Base-by-base conservation (phyloP, 2,329 filamentous ascomycete genomes). In the Eurotiales sp. region DNA sequence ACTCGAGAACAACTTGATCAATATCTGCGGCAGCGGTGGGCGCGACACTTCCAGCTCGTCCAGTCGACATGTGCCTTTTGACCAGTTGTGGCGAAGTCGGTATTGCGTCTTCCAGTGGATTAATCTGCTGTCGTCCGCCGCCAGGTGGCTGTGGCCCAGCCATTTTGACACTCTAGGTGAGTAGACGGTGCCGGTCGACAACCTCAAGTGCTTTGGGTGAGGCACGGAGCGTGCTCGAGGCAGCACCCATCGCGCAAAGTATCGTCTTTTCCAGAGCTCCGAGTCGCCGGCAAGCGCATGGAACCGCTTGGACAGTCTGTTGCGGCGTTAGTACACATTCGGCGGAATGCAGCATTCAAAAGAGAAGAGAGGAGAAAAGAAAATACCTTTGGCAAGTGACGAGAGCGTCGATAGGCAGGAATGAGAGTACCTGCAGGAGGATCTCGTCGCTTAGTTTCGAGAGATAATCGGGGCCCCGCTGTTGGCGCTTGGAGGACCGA, bases 71-170 rank as follows among this genome's bases (percentile, higher is more conserved):
- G 82, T 84, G 0, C 92, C 93, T 55, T 79, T 82, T 1, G 87
- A 82, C 93, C 93, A 97, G 71, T 97, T 97, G 65, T 96, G 87
- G 41, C 88, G 81, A 45, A 96, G 76, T 62, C 86, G 89, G 70
- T 95, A 97, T 61, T 93, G 87, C 55, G 82, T 80, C 73, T 95
- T 95, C 91, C 91, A 96, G 63, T 93, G 82, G 42, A 81, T 84
- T 17, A 71, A 62, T 5, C 64, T 68, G 11, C 75, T 76, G 53
- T 72, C 70, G 50, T 70, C 72, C 15, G 48, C 44, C 19, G 86
- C 77, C 7, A 81, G 63, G 53, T 79, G 75, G 32, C 79, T 74
- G 55, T 86, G 81, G 46, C 84, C 80, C 29, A 83, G 67, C 83
- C 83, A 86, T 65, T 75, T 79, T 11, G 81, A 80, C 8, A 78